Conservation (phyloP, 2,329 filamentous ascomycete genomes). For the Pezicula rhizophila region DNA sequence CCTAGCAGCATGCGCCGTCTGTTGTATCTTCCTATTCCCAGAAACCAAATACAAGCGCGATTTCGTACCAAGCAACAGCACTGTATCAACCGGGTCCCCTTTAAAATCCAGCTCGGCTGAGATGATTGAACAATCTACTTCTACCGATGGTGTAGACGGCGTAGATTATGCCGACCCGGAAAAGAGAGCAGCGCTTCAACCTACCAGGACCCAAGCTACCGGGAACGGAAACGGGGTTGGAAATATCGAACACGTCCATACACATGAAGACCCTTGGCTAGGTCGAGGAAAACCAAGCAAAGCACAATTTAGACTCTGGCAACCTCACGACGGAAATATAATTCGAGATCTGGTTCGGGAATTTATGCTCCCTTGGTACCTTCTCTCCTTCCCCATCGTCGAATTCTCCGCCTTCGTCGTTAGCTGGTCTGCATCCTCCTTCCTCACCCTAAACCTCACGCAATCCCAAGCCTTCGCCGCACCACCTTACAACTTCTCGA, state of each 20-base stretch:
- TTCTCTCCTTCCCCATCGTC: constrained; percentile 57
- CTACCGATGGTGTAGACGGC: constrained; percentile 2
- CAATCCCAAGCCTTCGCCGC: constrained; percentile 33
- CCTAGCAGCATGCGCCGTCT: constrained; percentile 40
- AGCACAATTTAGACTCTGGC: constrained; percentile 48
- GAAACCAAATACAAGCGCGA: constrained; percentile 54
- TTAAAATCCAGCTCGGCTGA: constrained; percentile 15
- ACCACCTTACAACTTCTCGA: constrained; percentile 26
- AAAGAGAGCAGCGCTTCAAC: constrained; percentile 8
- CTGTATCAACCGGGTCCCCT: constrained; percentile 5
- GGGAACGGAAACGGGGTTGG: constrained; percentile 9
- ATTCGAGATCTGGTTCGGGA: constrained; percentile 44
- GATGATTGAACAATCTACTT: constrained; percentile 7
- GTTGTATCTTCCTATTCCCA: constrained; percentile 54
- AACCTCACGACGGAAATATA: constrained; percentile 41
- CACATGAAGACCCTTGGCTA: constrained; percentile 46
- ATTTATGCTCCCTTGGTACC: constrained; percentile 56
- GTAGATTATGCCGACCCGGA: constrained; percentile 12
- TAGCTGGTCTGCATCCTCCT: constrained; percentile 50
- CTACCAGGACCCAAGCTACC: constrained; percentile 15
- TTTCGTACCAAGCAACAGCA: constrained; percentile 5
- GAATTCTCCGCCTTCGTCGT: constrained; percentile 57
- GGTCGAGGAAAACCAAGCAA: constrained; percentile 49
- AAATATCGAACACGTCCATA: constrained; percentile 28
- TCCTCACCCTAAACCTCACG: constrained; percentile 54